phyloP scores from a whole-genome alignment of 2,329 filamentous ascomycete genomes.

The Aspergillus pseudoviridinutans region DNA sequence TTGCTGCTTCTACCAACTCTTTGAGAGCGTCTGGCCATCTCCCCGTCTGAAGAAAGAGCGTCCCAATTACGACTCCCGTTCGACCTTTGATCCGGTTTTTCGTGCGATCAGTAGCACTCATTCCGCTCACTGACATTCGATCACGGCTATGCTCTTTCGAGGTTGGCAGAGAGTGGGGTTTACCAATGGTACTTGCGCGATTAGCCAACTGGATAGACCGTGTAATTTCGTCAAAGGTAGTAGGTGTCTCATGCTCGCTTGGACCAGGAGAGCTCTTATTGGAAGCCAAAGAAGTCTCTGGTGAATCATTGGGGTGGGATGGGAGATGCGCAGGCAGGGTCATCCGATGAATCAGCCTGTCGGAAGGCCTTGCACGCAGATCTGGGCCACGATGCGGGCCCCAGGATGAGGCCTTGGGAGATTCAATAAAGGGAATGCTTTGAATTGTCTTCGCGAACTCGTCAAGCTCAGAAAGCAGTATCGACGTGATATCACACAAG shows the following conservation, averaged over 20 bases:
- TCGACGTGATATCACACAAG: constrained; percentile 72
- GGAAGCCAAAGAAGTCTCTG: constrained; percentile 38
- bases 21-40: constrained; percentile 84
- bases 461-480: constrained; percentile 71
- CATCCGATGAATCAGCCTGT: constrained; percentile 67
- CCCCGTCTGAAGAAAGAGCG: constrained; percentile 81
- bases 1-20: constrained; percentile 76
- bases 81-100: constrained; percentile 78
- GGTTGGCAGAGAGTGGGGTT: constrained; percentile 33
- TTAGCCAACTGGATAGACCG: constrained; percentile 39
- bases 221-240: constrained; percentile 53
- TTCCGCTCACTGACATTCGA: constrained; percentile 62
- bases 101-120: constrained; percentile 72
- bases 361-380: constrained; percentile 42
- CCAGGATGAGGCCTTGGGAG: constrained; percentile 55
- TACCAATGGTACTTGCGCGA: constrained; percentile 37
- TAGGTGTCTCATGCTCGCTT: constrained; percentile 43
- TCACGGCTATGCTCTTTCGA: constrained; percentile 56
- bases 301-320: constrained; percentile 39
- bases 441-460: constrained; percentile 69
- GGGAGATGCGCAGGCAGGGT: constrained; percentile 66
- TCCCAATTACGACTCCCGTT: constrained; percentile 73
- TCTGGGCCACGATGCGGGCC: constrained; percentile 49
- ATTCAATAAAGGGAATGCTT: constrained; percentile 70
- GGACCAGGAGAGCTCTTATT: constrained; percentile 33